Base-by-base conservation (phyloP, 768 basidiomycete genomes). In the Psilocybe cyanescens region DNA sequence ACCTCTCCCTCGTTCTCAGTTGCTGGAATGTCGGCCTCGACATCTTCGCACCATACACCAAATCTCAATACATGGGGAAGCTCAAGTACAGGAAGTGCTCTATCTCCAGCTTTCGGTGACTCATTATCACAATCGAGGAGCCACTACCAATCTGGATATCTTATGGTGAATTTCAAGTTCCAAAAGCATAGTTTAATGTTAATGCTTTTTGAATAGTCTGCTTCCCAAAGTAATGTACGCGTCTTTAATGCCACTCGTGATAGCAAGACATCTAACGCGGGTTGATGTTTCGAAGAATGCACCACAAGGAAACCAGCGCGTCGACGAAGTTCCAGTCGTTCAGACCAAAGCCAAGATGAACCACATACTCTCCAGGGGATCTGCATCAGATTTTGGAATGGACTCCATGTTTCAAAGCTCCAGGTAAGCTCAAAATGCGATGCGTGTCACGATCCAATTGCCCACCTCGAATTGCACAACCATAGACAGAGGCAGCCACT, bases 321-420 rank as follows among this genome's bases (percentile, higher is more conserved):
- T 83, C 12, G 91, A 92, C 62, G 91, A 94, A 61, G 80, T 85
- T 47, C 91, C 91, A 3, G 79, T 90, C 11, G 86, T 94, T 14
- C 87, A 84, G 62, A 92, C 91, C 0, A 93, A 93, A 70, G 91
- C 91, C 24, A 91, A 93, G 70, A 82, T 92, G 77, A 92, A 88
- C 70, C 83, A 87, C 60, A 83, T 83, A 5, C 78, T 91, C 16
- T 81, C 88, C 17, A 81, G 88, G 58, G 83, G 86, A 11, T 79
- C 86, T 19, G 80, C 86, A 1, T 82, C 86, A 16, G 89, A 91
- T 62, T 92, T 92, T 75, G 92, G 92, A 2, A 86, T 90, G 77
- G 90, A 91, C 63, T 91, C 91, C 19, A 91, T 93, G 91, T 92
- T 93, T 65, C 86, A 91, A 71, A 91, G 85, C 65, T 80, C 87